phyloP scores from a whole-genome alignment of 139 green algal species.

The Tetraselmis chui region DNA sequence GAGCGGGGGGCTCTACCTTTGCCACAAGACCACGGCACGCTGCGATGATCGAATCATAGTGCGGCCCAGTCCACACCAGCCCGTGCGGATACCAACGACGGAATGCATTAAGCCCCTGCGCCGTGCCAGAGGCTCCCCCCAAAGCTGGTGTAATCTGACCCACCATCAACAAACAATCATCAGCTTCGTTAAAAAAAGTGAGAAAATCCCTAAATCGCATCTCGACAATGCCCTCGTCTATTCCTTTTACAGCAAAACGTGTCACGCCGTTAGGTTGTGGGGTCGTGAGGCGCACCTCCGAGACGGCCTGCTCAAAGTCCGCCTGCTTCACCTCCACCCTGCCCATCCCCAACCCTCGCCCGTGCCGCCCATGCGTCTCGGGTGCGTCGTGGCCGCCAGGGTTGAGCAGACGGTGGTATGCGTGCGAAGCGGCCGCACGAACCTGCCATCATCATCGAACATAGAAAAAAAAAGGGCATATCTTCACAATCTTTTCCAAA shows the following conservation, averaged over 20 bases:
- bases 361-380: background rate
- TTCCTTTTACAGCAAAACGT: too few species aligned
- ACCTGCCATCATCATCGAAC: constrained; percentile 1
- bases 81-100: background rate
- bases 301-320: constrained; percentile 15
- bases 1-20: background rate
- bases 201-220: too few species aligned
- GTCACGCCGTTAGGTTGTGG: too few species aligned
- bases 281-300: constrained; percentile 77
- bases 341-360: background rate
- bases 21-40: background rate
- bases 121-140: background rate
- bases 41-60: background rate
- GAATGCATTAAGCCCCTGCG: background rate
- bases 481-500: too few species aligned
- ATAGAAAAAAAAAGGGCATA: constrained; percentile 7
- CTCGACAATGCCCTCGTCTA: too few species aligned
- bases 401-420: background rate
- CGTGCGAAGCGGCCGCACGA: background rate
- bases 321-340: constrained; percentile 11
- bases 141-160: background rate
- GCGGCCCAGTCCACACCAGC: background rate
- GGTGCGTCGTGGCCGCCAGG: background rate
- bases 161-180: background rate
- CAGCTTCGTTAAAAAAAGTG: too few species aligned